Conservation (phyloP, 2,329 filamentous ascomycete genomes). For the Calonectria honghensis region DNA sequence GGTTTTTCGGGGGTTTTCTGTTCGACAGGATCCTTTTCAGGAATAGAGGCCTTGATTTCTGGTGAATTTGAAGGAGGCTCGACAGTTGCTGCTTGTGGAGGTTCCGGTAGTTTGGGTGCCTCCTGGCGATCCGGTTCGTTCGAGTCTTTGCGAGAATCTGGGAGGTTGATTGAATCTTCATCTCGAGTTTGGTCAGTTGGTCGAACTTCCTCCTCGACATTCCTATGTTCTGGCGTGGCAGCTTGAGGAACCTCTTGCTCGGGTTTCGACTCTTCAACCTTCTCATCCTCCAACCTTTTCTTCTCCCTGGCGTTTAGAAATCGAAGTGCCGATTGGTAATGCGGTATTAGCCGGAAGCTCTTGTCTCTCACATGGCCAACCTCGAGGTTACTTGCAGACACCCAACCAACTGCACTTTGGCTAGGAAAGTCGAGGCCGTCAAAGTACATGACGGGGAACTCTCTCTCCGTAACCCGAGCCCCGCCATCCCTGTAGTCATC, state of each 20-base stretch:
- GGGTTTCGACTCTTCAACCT: neutral
- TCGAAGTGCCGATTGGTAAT: conserved; percentile 13
- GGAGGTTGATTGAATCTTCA: neutral
- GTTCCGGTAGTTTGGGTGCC: neutral
- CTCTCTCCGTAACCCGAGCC: conserved; percentile 9
- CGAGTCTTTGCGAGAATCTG: neutral
- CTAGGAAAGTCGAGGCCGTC: conserved; percentile 30
- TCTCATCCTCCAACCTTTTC: neutral
- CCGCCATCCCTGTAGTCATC: conserved; percentile 30
- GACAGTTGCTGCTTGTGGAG: neutral
- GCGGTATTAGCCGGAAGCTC: neutral
- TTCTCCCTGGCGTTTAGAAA: conserved; percentile 2
- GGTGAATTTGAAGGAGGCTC: neutral
- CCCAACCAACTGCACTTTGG: conserved; percentile 24
- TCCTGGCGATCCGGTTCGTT: neutral
- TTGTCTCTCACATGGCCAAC: conserved; percentile 4
- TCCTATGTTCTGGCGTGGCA: neutral
- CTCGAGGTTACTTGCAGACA: conserved; percentile 23
- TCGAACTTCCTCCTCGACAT: neutral
- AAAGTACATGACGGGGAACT: conserved; percentile 41
- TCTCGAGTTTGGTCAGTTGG: neutral
- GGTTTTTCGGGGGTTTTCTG: neutral
- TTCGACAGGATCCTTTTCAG: neutral
- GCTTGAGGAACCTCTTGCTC: neutral
- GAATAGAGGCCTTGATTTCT: neutral